phyloP scores from a whole-genome alignment of 495 filamentous ascomycete species.

The Geopyxis carbonaria region DNA sequence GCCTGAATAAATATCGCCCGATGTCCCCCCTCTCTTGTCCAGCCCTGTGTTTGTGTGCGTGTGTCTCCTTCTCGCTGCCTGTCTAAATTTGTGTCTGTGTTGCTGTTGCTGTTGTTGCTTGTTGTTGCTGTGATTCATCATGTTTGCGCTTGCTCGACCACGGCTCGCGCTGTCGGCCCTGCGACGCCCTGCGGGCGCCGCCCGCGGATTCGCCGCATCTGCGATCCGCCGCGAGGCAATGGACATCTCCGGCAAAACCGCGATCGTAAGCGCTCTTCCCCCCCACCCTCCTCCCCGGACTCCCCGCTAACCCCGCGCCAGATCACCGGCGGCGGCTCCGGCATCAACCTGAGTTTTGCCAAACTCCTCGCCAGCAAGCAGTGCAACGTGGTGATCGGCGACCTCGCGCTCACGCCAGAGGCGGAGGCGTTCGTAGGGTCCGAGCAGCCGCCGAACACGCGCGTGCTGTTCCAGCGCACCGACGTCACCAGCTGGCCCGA shows the following conservation, averaged over 20 bases:
- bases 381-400: constrained; percentile 51
- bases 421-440: constrained; percentile 39
- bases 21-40: too few species aligned
- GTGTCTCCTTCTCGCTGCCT: too few species aligned
- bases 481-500: constrained; percentile 46
- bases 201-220: too few species aligned
- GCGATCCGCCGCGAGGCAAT: too few species aligned
- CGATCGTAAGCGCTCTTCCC: constrained; percentile 33
- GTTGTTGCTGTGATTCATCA: too few species aligned
- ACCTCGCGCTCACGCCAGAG: constrained; percentile 46
- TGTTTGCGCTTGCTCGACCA: too few species aligned
- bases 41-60: too few species aligned
- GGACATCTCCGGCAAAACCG: constrained; percentile 39
- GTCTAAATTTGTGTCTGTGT: too few species aligned
- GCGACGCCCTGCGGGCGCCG: too few species aligned
- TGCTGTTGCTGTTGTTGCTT: too few species aligned
- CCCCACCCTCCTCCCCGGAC: not conserved
- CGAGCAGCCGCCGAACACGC: constrained; percentile 27
- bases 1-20: too few species aligned
- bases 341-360: constrained; percentile 49
- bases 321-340: constrained; percentile 49
- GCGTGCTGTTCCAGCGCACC: constrained; percentile 37
- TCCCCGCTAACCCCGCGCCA: not conserved
- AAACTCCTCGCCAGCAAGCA: constrained; percentile 38
- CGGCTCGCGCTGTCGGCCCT: too few species aligned